Conservation (phyloP, 2,329 filamentous ascomycete species). For the Hansfordia pulvinata region DNA sequence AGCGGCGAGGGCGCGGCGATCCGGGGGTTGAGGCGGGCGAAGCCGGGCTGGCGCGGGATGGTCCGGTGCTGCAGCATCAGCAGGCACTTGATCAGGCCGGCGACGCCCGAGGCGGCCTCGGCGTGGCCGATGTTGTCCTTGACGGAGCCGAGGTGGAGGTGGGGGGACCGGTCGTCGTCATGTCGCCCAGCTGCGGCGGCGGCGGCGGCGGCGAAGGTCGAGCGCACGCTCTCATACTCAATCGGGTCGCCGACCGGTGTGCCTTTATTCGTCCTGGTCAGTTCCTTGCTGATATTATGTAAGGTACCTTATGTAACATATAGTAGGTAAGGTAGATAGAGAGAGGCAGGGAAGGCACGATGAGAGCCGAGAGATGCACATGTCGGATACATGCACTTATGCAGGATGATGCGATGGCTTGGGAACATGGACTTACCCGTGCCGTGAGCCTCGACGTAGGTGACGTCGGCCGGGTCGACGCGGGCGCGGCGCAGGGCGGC, state of each 20-base stretch:
- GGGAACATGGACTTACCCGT: no score
- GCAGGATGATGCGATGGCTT: no score
- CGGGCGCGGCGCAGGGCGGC: conserved; percentile 14
- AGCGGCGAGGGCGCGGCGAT: conserved; percentile 7
- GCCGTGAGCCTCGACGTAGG: conserved; percentile 24
- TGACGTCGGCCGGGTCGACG: conserved; percentile 11
- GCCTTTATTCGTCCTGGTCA: no score
- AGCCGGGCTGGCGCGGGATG: conserved; percentile 20
- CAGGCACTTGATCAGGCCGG: conserved; percentile 3
- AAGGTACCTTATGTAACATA: no score
- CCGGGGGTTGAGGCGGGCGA: conserved; percentile 12
- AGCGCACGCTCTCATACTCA: conserved; percentile 14
- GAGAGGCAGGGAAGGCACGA: no score
- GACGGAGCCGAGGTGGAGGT: background rate
- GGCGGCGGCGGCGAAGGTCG: no score
- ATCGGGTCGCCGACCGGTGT: conserved; percentile 24
- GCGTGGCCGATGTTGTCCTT: conserved; percentile 1
- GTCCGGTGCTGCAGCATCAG: conserved; percentile 11
- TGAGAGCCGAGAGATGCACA: no score
- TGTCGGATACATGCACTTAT: no score
- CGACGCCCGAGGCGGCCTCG: conserved; percentile 1
- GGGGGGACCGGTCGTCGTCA: no score
- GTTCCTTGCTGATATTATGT: no score
- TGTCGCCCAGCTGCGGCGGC: no score
- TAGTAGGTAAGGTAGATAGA: no score